Conservation (phyloP, 75 land plant species). For the Cupressus sempervirens region DNA sequence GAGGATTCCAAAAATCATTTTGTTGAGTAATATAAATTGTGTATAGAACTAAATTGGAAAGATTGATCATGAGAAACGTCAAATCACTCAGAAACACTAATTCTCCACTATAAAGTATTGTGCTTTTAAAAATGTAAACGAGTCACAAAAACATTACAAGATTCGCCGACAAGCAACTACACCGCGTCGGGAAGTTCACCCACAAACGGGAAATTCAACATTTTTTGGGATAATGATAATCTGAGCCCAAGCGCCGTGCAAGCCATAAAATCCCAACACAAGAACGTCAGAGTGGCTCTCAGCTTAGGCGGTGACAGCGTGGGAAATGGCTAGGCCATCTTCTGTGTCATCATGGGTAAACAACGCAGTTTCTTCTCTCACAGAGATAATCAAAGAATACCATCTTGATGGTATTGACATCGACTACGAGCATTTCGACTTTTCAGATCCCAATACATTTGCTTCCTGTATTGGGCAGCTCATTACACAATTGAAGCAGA, state of each 20-base stretch:
- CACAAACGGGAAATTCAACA: slow-evolving; percentile 30
- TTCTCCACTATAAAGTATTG: too few relatives aligned
- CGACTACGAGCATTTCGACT: slow-evolving; percentile 36
- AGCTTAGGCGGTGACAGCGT: slow-evolving; percentile 28
- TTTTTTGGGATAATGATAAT: slow-evolving; percentile 14
- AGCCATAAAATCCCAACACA: slow-evolving; percentile 1
- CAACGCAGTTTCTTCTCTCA: slow-evolving; percentile 12
- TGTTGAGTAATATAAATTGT: too few relatives aligned
- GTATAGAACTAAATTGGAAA: too few relatives aligned
- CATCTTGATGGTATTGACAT: slow-evolving; percentile 37
- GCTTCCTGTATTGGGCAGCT: slow-evolving; percentile 28
- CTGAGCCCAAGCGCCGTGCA: slow-evolving; percentile 15
- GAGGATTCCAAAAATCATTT: too few relatives aligned
- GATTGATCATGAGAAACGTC: too few relatives aligned
- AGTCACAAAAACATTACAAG: too few relatives aligned
- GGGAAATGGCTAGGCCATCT: neutral
- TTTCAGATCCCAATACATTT: slow-evolving; percentile 15
- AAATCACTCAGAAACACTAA: too few relatives aligned
- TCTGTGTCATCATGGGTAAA: neutral
- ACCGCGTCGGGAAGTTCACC: slow-evolving; percentile 8
- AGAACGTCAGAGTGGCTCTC: slow-evolving; percentile 18
- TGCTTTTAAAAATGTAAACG: too few relatives aligned
- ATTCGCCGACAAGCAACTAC: slow-evolving; percentile 50
- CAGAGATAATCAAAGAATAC: slow-evolving; percentile 22
- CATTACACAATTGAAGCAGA: slow-evolving; percentile 18